Conservation (phyloP, 2,329 filamentous ascomycete genomes). For the Metarhizium humberi region DNA sequence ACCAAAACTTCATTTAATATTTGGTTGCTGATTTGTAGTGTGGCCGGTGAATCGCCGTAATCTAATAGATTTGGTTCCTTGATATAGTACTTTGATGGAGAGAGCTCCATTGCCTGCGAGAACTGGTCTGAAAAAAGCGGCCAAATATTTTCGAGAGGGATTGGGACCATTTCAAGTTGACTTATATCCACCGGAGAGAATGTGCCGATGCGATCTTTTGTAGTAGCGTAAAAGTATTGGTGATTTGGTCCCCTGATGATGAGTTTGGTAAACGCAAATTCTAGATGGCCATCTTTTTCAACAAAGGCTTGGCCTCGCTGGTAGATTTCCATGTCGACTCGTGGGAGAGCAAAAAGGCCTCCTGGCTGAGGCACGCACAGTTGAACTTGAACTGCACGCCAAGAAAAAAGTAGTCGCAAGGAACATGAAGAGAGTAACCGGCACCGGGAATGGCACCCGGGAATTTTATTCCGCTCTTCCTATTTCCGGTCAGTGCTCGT, state of each 20-base stretch:
- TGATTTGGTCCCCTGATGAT: background rate
- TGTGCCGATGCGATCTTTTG: background rate
- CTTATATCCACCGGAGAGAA: background rate
- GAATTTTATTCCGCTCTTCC: too few relatives aligned
- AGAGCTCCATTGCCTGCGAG: background rate
- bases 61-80: background rate
- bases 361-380: background rate
- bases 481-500: too few relatives aligned
- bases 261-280: constrained; percentile 3
- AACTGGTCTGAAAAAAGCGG: background rate
- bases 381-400: too few relatives aligned
- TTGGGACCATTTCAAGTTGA: background rate
- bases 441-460: too few relatives aligned
- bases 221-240: constrained; percentile 3
- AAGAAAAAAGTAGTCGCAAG: background rate
- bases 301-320: constrained; percentile 1
- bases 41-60: background rate
- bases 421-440: too few relatives aligned
- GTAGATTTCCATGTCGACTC: constrained; percentile 1
- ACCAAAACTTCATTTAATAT: constrained; percentile 8
- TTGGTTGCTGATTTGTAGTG: background rate
- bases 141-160: constrained; percentile 1
- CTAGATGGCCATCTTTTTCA: constrained; percentile 2
- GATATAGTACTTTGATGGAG: background rate
- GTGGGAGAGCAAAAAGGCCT: background rate